Conservation (phyloP, 2,329 filamentous ascomycete species). For the Botrytis sinoallii region DNA sequence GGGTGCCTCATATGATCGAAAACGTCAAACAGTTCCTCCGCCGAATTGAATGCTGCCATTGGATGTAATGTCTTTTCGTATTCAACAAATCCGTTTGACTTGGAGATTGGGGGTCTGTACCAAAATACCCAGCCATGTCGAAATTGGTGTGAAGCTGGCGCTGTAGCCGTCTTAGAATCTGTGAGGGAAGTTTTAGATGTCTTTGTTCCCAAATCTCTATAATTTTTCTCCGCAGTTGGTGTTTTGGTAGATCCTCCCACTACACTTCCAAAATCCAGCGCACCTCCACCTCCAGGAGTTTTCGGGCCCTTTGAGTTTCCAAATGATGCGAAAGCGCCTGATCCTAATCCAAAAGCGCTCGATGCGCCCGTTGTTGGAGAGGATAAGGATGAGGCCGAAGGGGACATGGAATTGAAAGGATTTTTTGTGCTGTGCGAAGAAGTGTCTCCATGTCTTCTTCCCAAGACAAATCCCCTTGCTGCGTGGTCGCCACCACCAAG, state of each 20-base stretch:
- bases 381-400: slow-evolving; percentile 16
- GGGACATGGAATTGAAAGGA: slow-evolving; percentile 62
- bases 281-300: slow-evolving; percentile 72
- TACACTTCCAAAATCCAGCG: slow-evolving; percentile 71
- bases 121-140: slow-evolving; percentile 93
- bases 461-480: slow-evolving; percentile 61
- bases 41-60: slow-evolving; percentile 76
- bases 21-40: slow-evolving; percentile 86
- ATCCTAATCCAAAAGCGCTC: slow-evolving; percentile 89
- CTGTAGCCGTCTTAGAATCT: slow-evolving; percentile 44
- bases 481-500: slow-evolving; percentile 45
- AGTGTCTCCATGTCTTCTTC: slow-evolving; percentile 72
- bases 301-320: slow-evolving; percentile 86
- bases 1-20: slow-evolving; percentile 89
- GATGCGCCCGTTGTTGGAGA: slow-evolving; percentile 58
- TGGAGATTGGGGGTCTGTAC: slow-evolving; percentile 94
- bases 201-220: slow-evolving; percentile 46
- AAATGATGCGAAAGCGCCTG: slow-evolving; percentile 95
- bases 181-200: slow-evolving; percentile 41
- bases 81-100: slow-evolving; percentile 81
- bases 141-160: slow-evolving; percentile 56
- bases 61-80: slow-evolving; percentile 96
- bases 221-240: slow-evolving; percentile 61
- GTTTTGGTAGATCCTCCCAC: slow-evolving; percentile 47
- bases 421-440: slow-evolving; percentile 73